Conservation (phyloP, 805 yeast genomes). For the Kodamaea hsintzibuensis region DNA sequence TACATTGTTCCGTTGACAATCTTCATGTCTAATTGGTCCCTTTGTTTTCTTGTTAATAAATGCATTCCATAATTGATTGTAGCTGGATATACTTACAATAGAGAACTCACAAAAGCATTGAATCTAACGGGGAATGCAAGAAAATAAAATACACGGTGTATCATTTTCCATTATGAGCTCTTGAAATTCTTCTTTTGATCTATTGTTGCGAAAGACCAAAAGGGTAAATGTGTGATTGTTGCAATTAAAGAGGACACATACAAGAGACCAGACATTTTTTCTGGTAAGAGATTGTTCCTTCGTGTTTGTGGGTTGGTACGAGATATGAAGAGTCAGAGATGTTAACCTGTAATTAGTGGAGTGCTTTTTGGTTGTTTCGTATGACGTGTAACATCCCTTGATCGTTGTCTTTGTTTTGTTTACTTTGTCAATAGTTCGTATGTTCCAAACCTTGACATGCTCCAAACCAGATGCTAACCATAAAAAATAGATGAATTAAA, state of each 20-base stretch:
- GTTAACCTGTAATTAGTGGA: too few relatives aligned
- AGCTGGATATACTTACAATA: too few relatives aligned
- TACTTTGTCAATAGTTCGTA: not conserved
- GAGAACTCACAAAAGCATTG: not conserved
- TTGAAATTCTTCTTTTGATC: not conserved
- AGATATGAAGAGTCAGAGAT: too few relatives aligned
- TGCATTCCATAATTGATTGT: not conserved
- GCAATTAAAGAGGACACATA: too few relatives aligned
- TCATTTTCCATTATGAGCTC: not conserved
- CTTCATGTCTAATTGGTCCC: not conserved
- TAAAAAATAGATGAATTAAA: not conserved
- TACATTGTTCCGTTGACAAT: slow-evolving; percentile 3
- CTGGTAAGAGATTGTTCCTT: too few relatives aligned
- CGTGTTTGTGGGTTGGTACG: too few relatives aligned
- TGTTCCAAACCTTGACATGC: not conserved
- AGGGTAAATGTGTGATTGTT: not conserved
- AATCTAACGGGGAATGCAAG: not conserved
- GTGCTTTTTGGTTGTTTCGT: too few relatives aligned
- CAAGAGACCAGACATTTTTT: too few relatives aligned
- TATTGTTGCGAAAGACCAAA: not conserved
- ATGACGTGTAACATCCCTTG: not conserved
- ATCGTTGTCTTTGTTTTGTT: not conserved
- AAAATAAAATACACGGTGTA: not conserved
- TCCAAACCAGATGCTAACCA: not conserved
- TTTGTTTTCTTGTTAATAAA: not conserved